These are phyloP conservation scores for Cylindrodendrum hubeiense DNA, from an alignment of 2,329 filamentous ascomycete species.

Conservation along the genomic window DNA sequence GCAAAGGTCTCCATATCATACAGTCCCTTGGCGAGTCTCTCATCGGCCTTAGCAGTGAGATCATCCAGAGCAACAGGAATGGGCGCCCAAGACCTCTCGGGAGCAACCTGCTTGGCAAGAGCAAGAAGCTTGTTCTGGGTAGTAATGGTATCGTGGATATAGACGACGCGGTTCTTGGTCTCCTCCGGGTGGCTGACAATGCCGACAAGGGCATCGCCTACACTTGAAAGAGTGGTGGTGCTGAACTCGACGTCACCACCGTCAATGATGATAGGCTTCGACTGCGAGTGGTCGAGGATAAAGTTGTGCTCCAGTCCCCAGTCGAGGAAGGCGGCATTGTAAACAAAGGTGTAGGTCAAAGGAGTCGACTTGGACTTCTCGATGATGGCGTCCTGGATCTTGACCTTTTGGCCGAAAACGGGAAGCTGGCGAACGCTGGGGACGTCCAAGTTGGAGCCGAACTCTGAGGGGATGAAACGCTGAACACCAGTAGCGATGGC, in stretches of 20 bases:
- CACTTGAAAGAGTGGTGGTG: constrained; percentile 58
- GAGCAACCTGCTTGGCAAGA: constrained; percentile 62
- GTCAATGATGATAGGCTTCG: constrained; percentile 59
- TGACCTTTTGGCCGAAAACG: constrained; percentile 64
- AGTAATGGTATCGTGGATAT: constrained; percentile 57
- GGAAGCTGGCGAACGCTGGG: constrained; percentile 57
- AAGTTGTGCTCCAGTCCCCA: constrained; percentile 52
- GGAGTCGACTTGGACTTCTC: constrained; percentile 53
- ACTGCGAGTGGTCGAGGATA: constrained; percentile 54
- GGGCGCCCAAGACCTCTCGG: constrained; percentile 60
- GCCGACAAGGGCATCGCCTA: constrained; percentile 62
- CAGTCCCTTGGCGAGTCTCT: constrained; percentile 47
- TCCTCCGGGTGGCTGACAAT: constrained; percentile 62
- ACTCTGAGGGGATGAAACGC: constrained; percentile 73
- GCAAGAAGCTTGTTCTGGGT: constrained; percentile 61
- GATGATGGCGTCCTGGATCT: constrained; percentile 54
- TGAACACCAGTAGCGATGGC: constrained; percentile 70
- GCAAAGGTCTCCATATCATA: constrained; percentile 46
- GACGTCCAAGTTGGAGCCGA: constrained; percentile 52
- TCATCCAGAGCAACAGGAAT: constrained; percentile 49
- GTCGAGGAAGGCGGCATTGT: constrained; percentile 52
- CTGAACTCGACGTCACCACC: constrained; percentile 63
- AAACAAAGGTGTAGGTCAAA: constrained; percentile 52
- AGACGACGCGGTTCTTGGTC: constrained; percentile 65
- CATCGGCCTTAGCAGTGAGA: constrained; percentile 41